Conservation (phyloP, 2,329 filamentous ascomycete species). For the Septoria linicola region DNA sequence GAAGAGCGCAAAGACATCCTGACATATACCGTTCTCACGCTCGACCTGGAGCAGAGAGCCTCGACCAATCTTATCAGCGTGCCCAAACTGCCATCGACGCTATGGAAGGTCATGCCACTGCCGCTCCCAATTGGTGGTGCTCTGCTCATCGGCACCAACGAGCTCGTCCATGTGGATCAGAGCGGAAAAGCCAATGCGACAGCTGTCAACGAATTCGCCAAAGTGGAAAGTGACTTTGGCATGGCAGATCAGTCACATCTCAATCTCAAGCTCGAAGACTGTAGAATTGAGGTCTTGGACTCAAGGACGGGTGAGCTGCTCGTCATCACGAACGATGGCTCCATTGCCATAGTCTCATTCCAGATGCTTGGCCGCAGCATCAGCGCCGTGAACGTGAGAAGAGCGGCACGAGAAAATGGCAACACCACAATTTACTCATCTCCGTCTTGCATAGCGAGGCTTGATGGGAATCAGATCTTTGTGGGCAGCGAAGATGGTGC, state of each 20-base stretch:
- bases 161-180: conserved; percentile 93
- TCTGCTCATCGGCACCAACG: conserved; percentile 81
- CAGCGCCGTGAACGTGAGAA: conserved; percentile 74
- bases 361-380: conserved; percentile 87
- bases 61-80: conserved; percentile 92
- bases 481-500: conserved; percentile 82
- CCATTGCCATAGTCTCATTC: conserved; percentile 74
- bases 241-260: conserved; percentile 84
- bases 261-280: conserved; percentile 76
- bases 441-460: conserved; percentile 66
- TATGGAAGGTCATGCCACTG: conserved; percentile 77
- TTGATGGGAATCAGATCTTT: conserved; percentile 72
- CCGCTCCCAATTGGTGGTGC: conserved; percentile 86
- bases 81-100: conserved; percentile 77
- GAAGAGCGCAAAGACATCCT: conserved; percentile 78
- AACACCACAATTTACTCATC: conserved; percentile 61
- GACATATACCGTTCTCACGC: conserved; percentile 89
- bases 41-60: conserved; percentile 88
- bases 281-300: conserved; percentile 72
- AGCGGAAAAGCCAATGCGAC: conserved; percentile 90
- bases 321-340: conserved; percentile 74
- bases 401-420: conserved; percentile 62
- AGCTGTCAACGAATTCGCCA: conserved; percentile 87
- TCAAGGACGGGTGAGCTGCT: conserved; percentile 78
- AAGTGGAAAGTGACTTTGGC: conserved; percentile 76